A percentile compares a stretch with the other conserved stretches of the same genome.
These are phyloP conservation scores for Babjeviella inositovora DNA, from an alignment of 805 yeast species.

Conservation along the genomic window DNA sequence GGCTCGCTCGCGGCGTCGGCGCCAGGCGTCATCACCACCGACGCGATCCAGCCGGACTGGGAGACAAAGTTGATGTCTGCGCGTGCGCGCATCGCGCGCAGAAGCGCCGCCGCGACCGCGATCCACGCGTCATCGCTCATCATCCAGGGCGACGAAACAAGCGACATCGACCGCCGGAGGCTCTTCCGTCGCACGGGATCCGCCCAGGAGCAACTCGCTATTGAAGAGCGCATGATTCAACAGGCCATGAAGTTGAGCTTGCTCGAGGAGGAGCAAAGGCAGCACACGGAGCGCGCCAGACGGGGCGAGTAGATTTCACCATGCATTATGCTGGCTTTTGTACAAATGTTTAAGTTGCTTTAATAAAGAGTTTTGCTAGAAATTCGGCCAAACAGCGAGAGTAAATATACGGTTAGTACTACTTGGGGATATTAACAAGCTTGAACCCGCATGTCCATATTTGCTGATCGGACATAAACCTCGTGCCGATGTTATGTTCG, in stretches of 20 bases:
- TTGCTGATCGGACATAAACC: too few species aligned
- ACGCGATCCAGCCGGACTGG: constrained; percentile 88
- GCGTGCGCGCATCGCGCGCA: constrained; percentile 60
- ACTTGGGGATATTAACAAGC: too few species aligned
- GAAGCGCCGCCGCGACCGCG: constrained; percentile 90
- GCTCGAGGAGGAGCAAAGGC: constrained; percentile 49
- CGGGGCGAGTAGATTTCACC: too few species aligned
- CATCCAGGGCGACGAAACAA: constrained; percentile 11
- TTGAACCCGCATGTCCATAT: too few species aligned
- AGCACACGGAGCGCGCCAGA: constrained; percentile 9
- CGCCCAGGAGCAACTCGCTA: constrained; percentile 15
- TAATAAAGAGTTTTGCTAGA: too few species aligned
- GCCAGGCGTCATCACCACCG: constrained; percentile 63
- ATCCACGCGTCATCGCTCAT: constrained; percentile 77
- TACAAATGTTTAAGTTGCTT: too few species aligned
- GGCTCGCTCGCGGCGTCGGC: constrained; percentile 52
- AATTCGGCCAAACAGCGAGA: too few species aligned
- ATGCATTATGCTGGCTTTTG: too few species aligned
- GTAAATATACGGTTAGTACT: too few species aligned
- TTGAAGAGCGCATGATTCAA: constrained; percentile 66
- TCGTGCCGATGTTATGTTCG: too few species aligned
- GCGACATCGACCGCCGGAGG: constrained; percentile 4
- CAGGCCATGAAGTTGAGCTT: constrained; percentile 69
- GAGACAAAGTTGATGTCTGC: constrained; percentile 58
- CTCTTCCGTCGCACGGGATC: constrained; percentile 5